These are phyloP conservation scores for Leptographium radiaticola DNA, from an alignment of 2,329 filamentous ascomycete species.

Conservation along the genomic window DNA sequence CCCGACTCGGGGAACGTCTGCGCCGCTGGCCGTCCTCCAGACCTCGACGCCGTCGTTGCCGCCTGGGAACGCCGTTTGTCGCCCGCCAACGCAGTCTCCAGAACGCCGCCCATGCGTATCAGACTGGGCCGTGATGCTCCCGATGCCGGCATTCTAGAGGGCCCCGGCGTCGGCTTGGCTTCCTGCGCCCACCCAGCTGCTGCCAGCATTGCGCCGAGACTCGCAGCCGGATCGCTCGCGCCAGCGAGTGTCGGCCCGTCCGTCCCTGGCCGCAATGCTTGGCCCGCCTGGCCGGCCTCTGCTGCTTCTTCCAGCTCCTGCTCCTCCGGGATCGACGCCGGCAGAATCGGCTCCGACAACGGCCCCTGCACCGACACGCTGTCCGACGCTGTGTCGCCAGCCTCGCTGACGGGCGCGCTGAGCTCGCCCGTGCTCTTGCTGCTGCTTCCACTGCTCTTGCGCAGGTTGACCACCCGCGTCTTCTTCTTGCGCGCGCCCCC, in stretches of 20 bases:
- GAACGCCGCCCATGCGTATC: not conserved
- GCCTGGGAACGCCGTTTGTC: not conserved
- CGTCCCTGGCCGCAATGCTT: not conserved
- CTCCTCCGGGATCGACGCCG: conserved; percentile 46
- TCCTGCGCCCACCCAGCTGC: not conserved
- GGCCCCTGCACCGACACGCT: conserved; percentile 42
- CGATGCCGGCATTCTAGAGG: not conserved
- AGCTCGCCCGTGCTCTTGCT: conserved; percentile 19
- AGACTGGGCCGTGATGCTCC: not conserved
- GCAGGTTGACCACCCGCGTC: conserved; percentile 68
- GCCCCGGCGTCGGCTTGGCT: not conserved
- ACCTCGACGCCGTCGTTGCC: not conserved
- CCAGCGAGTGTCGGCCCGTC: not conserved
- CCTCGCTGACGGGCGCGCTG: conserved; percentile 36
- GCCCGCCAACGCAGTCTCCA: not conserved
- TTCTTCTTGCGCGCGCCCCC: conserved; percentile 60
- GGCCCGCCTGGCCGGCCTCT: not conserved
- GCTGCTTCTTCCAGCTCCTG: conserved; percentile 31
- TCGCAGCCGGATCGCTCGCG: not conserved
- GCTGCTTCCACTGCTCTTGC: conserved; percentile 28
- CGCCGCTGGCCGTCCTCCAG: too few relatives aligned
- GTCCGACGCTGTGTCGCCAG: conserved; percentile 31
- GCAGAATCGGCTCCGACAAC: conserved; percentile 46
- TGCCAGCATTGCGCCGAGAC: conserved; percentile 3
- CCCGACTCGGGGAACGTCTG: conserved; percentile 30